Conservation (phyloP, 176 grass and related monocot genomes). For the Aegilops sharonensis region DNA sequence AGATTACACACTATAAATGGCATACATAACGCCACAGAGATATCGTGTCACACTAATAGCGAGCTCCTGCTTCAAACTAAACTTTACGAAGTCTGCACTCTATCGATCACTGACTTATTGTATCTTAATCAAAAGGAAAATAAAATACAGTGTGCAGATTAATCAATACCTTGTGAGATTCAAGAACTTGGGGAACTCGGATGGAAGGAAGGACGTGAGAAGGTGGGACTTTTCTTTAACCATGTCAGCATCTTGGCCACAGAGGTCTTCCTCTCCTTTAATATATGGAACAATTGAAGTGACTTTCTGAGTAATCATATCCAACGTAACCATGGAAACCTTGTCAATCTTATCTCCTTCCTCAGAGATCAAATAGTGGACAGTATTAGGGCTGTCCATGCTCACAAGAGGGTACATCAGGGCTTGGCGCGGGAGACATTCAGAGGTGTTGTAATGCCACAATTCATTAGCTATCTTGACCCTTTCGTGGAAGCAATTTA, state of each 20-base stretch:
- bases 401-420: neutral
- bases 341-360: neutral
- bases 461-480: neutral
- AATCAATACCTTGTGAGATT: neutral
- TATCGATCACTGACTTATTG: no score
- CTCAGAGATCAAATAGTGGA: neutral
- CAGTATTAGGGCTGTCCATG: neutral
- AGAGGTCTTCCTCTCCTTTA: neutral
- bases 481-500: neutral
- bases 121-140: neutral
- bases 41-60: no score
- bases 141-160: neutral
- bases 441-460: neutral
- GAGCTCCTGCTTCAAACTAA: no score
- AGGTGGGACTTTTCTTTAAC: neutral
- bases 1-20: no score
- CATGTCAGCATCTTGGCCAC: neutral
- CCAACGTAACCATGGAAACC: neutral
- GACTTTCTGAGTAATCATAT: neutral
- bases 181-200: neutral
- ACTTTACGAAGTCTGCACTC: no score
- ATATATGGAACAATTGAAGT: neutral
- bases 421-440: neutral
- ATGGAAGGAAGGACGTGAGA: neutral
- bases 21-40: no score